Conservation (phyloP, 176 grass and related monocot genomes). For the Musa schizocarpa region DNA sequence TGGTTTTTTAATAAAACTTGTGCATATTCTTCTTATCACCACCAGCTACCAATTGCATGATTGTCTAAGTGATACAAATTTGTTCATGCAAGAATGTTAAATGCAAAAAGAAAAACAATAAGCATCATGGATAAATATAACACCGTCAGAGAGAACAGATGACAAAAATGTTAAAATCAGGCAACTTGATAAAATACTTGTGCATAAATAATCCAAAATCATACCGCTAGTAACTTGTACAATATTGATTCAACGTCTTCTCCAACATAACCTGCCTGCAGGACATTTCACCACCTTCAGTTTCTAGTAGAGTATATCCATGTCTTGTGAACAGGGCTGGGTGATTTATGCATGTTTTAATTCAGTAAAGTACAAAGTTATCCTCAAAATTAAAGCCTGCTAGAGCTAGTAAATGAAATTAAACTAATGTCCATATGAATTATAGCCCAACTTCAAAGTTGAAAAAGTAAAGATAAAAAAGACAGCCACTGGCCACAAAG, state of each 20-base stretch:
- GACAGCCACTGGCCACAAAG: neutral
- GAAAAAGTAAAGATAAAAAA: too few species aligned
- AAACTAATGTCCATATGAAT: too few species aligned
- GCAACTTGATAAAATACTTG: conserved; percentile 2
- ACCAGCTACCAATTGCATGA: neutral
- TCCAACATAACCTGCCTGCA: conserved; percentile 99
- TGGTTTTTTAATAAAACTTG: neutral
- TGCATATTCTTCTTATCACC: neutral
- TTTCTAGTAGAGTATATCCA: conserved; percentile 4
- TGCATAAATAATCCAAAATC: conserved; percentile 19
- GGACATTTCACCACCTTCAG: conserved; percentile 11
- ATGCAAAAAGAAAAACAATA: neutral
- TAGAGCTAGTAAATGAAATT: too few species aligned
- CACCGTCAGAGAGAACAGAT: neutral
- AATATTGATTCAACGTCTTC: conserved; percentile 99
- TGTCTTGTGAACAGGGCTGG: neutral
- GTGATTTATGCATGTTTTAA: neutral
- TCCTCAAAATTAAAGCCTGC: too few species aligned
- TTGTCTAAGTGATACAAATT: neutral
- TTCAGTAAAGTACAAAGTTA: neutral
- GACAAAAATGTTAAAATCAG: conserved; percentile 19
- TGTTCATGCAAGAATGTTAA: neutral
- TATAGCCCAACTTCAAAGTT: too few species aligned
- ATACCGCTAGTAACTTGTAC: conserved; percentile 84
- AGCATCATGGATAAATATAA: neutral